These are phyloP conservation scores for Phlebopus sp. DNA, from an alignment of 1,284 basidiomycete genomes.

Conservation along the genomic window DNA sequence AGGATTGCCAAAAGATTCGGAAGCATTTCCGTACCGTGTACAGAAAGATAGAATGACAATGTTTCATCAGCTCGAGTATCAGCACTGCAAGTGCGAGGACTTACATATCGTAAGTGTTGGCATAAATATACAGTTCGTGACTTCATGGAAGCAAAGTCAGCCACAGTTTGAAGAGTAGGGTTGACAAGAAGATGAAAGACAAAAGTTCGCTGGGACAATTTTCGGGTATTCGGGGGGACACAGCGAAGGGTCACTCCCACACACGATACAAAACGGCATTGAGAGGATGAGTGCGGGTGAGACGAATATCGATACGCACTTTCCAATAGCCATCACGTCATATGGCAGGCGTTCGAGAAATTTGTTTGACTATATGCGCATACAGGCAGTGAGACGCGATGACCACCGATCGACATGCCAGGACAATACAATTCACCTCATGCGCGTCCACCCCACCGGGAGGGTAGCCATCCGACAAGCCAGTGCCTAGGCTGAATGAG, in stretches of 20 bases:
- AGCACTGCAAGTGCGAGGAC: slow-evolving; percentile 13
- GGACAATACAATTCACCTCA: slow-evolving; percentile 41
- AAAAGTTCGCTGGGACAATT: too few relatives aligned
- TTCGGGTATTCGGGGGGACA: too few relatives aligned
- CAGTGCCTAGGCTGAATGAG: slow-evolving; percentile 47
- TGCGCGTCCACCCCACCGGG: slow-evolving; percentile 69
- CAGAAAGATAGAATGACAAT: too few relatives aligned
- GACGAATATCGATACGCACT: slow-evolving; percentile 41
- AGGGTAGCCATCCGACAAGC: slow-evolving; percentile 70
- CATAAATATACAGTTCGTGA: slow-evolving; percentile 84
- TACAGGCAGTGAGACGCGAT: slow-evolving; percentile 1
- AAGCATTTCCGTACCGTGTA: too few relatives aligned
- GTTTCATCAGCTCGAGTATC: too few relatives aligned
- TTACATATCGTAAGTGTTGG: slow-evolving; percentile 72
- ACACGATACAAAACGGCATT: too few relatives aligned
- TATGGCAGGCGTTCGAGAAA: slow-evolving; percentile 77
- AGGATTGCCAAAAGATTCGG: too few relatives aligned
- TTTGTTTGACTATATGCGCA: slow-evolving; percentile 51
- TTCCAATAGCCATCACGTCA: slow-evolving; percentile 84
- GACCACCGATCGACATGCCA: neutral
- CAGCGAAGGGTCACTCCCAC: too few relatives aligned
- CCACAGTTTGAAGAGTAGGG: neutral
- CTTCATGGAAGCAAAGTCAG: slow-evolving; percentile 32
- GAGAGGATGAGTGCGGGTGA: neutral
- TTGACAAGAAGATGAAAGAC: too few relatives aligned